These are phyloP conservation scores for Exophiala sideris DNA, from an alignment of 2,329 filamentous ascomycete genomes.

Conservation along the genomic window DNA sequence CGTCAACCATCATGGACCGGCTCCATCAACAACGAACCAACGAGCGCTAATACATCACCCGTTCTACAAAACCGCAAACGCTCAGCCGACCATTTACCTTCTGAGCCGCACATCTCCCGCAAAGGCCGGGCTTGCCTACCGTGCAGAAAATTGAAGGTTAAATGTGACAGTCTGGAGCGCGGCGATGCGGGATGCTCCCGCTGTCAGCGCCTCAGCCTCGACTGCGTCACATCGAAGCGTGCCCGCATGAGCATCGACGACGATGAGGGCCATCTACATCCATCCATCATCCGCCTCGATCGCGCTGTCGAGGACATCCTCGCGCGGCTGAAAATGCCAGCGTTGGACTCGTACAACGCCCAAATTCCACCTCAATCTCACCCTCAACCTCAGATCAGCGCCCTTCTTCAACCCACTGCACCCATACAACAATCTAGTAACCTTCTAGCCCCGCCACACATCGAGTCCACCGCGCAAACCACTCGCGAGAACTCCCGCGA, in stretches of 20 bases:
- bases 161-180: conserved; percentile 28
- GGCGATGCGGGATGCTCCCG: conserved; percentile 27
- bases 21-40: conserved; percentile 5
- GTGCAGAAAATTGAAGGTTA: conserved; percentile 29
- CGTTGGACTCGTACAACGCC: conserved; percentile 21
- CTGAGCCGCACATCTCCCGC: conserved; percentile 23
- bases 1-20: conserved; percentile 19
- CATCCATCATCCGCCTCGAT: conserved; percentile 25
- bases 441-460: background rate
- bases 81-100: conserved; percentile 22
- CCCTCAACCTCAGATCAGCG: background rate
- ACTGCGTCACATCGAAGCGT: conserved; percentile 28
- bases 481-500: conserved; percentile 28
- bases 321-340: conserved; percentile 24
- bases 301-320: conserved; percentile 28
- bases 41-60: conserved; percentile 2
- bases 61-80: conserved; percentile 18
- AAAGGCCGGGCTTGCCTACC: conserved; percentile 29
- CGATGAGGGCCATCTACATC: conserved; percentile 25
- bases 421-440: background rate
- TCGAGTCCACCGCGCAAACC: conserved; percentile 21
- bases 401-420: background rate
- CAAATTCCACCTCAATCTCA: conserved; percentile 4
- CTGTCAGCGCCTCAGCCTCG: conserved; percentile 27
- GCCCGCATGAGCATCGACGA: conserved; percentile 26